Evolutionary conservation across 1,284 basidiomycete species (phyloP), one percentile per base, ranked within the genome.

Genomic region (Ustilago trichophora): DNA sequence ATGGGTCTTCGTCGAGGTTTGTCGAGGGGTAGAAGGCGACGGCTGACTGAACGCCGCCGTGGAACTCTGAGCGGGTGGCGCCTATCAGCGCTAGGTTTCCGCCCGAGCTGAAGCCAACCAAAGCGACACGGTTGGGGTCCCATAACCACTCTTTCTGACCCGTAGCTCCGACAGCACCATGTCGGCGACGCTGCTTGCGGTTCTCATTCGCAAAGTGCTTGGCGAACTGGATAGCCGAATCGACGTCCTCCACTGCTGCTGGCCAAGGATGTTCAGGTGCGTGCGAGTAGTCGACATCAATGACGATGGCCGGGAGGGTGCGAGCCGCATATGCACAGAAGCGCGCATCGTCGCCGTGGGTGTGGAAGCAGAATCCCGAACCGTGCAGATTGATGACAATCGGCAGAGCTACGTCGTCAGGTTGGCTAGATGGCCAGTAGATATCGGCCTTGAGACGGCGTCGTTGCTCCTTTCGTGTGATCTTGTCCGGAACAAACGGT

Each of bases 221-320:
- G 21, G 40, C 85, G 87, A 89, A 91, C 44, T 86, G 79, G 5
- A 91, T 82, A 2, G 88, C 83, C 35, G 89, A 87, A 32, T 89
- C 82, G 0, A 88, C 87, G 72, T 92, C 90, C 35, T 90, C 86
- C 0, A 90, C 86, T 0, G 89, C 89, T 1, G 87, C 86, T 2
- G 90, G 91, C 72, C 89, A 91, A 6, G 85, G 85, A 47, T 88
- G 66, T 72, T 92, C 90, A 0, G 90, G 90, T 0, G 88, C 89
- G 8, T 91, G 85, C 6, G 89, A 86, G 76, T 91, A 91, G 68
- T 88, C 87, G 18, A 91, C 88, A 5, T 87, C 87, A 8, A 89
- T 82, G 2, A 88, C 87, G 0, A 87, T 83, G 7, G 57, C 54
- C 0, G 55, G 48, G 1, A 75, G 26, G 4, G 51, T 21, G n/a